Evolutionary conservation across 139 green algal species (phyloP).

Genomic region (Micractinium sp.): DNA sequence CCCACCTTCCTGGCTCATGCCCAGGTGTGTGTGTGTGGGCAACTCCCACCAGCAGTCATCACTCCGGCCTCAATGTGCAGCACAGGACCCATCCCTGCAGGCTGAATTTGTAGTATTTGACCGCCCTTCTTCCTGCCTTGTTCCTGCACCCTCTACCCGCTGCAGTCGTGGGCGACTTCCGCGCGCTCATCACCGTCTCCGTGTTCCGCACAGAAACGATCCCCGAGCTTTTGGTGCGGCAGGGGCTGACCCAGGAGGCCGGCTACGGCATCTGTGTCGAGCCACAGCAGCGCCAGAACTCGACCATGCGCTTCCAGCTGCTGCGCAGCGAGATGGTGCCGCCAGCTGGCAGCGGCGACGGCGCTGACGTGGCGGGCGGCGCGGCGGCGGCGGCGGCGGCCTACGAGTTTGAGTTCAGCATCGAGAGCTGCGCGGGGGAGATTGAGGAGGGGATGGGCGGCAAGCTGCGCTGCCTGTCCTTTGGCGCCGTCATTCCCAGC

Average conservation of each 20-base stretch:
- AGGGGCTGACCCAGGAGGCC: conserved; percentile 15
- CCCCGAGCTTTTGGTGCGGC: background rate
- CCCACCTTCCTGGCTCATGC: too few species aligned
- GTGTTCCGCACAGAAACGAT: conserved; percentile 32
- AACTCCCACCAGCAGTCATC: background rate
- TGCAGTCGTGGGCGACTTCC: conserved; percentile 42
- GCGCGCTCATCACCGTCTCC: conserved; percentile 26
- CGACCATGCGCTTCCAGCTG: conserved; percentile 30
- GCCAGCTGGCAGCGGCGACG: background rate
- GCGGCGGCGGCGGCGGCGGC: background rate
- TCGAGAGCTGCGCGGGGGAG: conserved; percentile 25
- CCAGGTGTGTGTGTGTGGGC: too few species aligned
- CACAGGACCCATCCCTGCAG: background rate
- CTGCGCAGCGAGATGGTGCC: conserved; percentile 15
- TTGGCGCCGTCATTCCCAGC: conserved; percentile 11
- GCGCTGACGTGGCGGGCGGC: background rate
- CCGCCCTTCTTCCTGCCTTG: background rate
- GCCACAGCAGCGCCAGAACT: conserved; percentile 9
- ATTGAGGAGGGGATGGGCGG: conserved; percentile 29
- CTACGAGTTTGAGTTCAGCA: conserved; percentile 14
- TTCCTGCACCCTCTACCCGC: background rate
- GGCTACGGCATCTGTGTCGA: conserved; percentile 34
- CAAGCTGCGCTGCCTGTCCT: conserved; percentile 18
- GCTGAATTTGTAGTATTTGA: background rate
- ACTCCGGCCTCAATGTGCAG: background rate